Conservation (phyloP, 257 asterid genomes). For the Scutellaria baicalensis region DNA sequence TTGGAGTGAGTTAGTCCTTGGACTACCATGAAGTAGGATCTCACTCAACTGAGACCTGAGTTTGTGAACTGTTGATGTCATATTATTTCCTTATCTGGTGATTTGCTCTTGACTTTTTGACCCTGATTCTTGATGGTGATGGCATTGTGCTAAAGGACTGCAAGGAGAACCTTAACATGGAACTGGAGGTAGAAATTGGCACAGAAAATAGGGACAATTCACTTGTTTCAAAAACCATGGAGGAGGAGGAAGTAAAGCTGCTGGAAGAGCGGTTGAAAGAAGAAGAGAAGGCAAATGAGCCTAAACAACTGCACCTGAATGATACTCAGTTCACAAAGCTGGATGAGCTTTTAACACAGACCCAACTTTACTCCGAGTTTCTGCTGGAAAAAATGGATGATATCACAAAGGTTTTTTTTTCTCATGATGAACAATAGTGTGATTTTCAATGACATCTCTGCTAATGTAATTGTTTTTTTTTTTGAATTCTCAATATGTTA, state of each 20-base stretch:
- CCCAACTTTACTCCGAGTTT: constrained; percentile 87
- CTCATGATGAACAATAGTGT: neutral
- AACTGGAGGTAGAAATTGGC: constrained; percentile 36
- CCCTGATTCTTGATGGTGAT: neutral
- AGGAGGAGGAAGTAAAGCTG: constrained; percentile 53
- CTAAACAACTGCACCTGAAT: constrained; percentile 41
- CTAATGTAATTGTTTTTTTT: constrained; percentile 13
- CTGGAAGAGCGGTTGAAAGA: constrained; percentile 47
- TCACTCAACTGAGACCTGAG: neutral
- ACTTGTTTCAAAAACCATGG: constrained; percentile 43
- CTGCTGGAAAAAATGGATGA: constrained; percentile 94
- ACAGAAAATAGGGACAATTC: constrained; percentile 33
- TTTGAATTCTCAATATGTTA: constrained; percentile 26
- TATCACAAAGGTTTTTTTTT: constrained; percentile 57
- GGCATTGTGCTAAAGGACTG: constrained; percentile 47
- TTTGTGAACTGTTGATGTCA: neutral
- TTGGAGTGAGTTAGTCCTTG: neutral
- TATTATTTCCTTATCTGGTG: neutral
- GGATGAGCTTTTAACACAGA: constrained; percentile 94
- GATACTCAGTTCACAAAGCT: constrained; percentile 65
- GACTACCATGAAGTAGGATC: neutral
- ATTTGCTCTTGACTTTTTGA: neutral
- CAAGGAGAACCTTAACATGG: constrained; percentile 29
- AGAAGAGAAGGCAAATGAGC: constrained; percentile 33
- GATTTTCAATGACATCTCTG: neutral